Base-by-base conservation (phyloP, 768 basidiomycete genomes). In the Clavulina sp. region DNA sequence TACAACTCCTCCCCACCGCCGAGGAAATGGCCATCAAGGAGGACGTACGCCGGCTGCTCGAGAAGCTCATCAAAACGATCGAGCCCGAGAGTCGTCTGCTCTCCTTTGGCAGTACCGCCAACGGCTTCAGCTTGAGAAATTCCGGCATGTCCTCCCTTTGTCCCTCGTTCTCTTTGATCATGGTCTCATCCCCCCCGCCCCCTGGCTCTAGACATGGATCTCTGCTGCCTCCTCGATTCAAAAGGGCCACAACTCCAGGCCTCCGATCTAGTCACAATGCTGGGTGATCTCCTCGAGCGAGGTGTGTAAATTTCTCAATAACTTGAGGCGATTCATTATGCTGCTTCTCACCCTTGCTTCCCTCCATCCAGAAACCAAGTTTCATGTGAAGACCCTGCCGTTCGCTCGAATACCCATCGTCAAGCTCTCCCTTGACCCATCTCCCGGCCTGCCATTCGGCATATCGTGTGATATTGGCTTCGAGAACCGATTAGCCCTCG, bases 391-490 rank as follows among this genome's bases (percentile, higher is more conserved):
- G 65, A 82, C 89, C 7, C 71, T 99, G 23, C 92, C 93, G 6
- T 84, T 91, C 67, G 93, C 93, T 7, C 83, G 93, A 60, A 96
- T 97, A 72, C 93, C 93, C 31, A 99, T 99, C 62, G 88, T 99
- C 62, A 99, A 99, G 70, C 73, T 99, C 50, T 88, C 85, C 23
- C 75, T 97, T 24, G 81, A 87, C 63, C 85, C 87, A 18, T 84
- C 85, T 2, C 80, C 79, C 7, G 78, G 80, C 3, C 69, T 88
- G 13, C 81, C 82, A 5, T 73, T 77, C 48, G 92, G 91, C 52
- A 93, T 99, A 59, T 85, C 92, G 4, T 96, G 93, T 63, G 93
- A 99, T 64, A 99, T 99, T 57, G 93, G 93, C 18, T 97, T 97
- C 60, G 93, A 95, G 70, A 97, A 97, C 67, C 76, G 92, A 60